Conservation (phyloP, 805 yeast species). For the Candida nitratophila region DNA sequence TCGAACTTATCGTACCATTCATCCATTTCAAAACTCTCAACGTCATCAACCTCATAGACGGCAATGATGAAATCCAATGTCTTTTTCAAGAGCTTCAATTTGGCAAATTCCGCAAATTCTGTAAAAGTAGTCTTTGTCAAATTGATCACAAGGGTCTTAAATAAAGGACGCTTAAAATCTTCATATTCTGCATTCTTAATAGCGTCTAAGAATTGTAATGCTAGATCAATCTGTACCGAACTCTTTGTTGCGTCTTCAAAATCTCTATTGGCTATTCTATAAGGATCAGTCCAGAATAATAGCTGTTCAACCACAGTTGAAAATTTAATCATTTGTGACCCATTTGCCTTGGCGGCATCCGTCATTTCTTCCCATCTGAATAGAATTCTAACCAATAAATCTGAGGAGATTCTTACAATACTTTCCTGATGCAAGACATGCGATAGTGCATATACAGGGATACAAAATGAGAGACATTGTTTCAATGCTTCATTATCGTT, state of each 20-base stretch:
- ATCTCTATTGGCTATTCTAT: slow-evolving; percentile 44
- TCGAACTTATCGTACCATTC: background rate
- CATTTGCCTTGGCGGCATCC: slow-evolving; percentile 20
- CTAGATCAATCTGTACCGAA: slow-evolving; percentile 49
- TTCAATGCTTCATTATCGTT: slow-evolving; percentile 56
- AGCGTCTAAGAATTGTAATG: slow-evolving; percentile 44
- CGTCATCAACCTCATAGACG: background rate
- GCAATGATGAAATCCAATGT: background rate
- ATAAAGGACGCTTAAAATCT: slow-evolving; percentile 42
- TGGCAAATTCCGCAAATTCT: slow-evolving; percentile 12
- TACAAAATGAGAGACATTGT: slow-evolving; percentile 79
- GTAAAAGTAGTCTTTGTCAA: slow-evolving; percentile 44
- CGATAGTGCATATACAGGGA: slow-evolving; percentile 83
- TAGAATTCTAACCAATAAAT: slow-evolving; percentile 54
- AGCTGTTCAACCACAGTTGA: slow-evolving; percentile 58
- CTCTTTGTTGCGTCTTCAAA: slow-evolving; percentile 35
- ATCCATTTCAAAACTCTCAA: background rate
- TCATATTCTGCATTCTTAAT: slow-evolving; percentile 42
- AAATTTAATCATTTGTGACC: slow-evolving; percentile 15
- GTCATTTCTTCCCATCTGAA: slow-evolving; percentile 31
- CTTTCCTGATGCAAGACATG: slow-evolving; percentile 64
- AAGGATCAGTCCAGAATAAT: slow-evolving; percentile 81
- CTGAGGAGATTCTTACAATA: slow-evolving; percentile 57
- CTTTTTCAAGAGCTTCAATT: slow-evolving; percentile 13
- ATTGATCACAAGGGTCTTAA: slow-evolving; percentile 45